A percentile compares a stretch with the other conserved stretches of the same genome.
These are phyloP conservation scores for Yamadazyma spencermartinsiae DNA, from an alignment of 1,139 yeast species.

Conservation along the genomic window DNA sequence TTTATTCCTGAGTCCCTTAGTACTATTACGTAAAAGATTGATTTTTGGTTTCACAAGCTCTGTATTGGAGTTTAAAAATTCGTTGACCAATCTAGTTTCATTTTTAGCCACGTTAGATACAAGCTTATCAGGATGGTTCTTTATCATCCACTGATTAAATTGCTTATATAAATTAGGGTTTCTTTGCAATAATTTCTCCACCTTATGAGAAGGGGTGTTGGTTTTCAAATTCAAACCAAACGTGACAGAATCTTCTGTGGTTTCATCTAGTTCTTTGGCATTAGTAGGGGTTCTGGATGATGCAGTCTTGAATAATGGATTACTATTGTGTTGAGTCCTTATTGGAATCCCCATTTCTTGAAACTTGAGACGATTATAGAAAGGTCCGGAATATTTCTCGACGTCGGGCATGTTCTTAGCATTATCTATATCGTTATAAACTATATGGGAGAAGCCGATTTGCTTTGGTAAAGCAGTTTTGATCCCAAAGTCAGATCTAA, in stretches of 20 bases:
- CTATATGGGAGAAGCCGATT: conserved; percentile 43
- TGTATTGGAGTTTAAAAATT: conserved; percentile 23
- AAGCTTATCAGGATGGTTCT: conserved; percentile 37
- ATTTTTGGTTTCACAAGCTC: conserved; percentile 10
- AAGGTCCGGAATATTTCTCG: conserved; percentile 43
- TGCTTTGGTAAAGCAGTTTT: conserved; percentile 46
- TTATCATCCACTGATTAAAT: conserved; percentile 36
- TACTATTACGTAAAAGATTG: conserved; percentile 5
- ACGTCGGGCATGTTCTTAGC: conserved; percentile 49
- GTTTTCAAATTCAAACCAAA: conserved; percentile 33
- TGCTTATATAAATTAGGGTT: conserved; percentile 35
- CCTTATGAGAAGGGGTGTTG: conserved; percentile 27
- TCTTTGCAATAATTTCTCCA: conserved; percentile 26
- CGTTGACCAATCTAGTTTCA: conserved; percentile 26
- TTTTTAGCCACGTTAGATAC: conserved; percentile 19
- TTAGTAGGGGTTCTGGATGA: conserved; percentile 18
- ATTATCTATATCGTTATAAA: conserved; percentile 47
- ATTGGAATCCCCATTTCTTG: conserved; percentile 45
- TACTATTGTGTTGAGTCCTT: conserved; percentile 31
- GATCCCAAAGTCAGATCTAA: conserved; percentile 45
- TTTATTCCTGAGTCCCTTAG: conserved; percentile 13
- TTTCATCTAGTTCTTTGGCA: conserved; percentile 16
- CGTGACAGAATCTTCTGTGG: conserved; percentile 21
- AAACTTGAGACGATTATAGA: conserved; percentile 41
- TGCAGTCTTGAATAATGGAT: conserved; percentile 35